Conservation (phyloP, 208 protist species). For the Crithidia sp. region DNA sequence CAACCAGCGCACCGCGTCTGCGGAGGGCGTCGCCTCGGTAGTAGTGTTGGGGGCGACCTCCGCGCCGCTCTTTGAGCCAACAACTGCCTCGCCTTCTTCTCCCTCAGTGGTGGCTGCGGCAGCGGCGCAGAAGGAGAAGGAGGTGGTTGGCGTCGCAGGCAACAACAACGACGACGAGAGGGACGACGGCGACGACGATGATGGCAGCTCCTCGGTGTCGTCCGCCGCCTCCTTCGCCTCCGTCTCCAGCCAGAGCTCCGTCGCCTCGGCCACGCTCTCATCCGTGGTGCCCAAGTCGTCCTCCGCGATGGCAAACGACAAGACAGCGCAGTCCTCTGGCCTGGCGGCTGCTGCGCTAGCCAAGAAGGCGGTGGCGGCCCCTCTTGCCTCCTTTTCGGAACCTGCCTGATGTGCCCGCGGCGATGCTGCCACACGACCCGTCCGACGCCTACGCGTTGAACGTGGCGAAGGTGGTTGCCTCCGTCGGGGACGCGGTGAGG, state of each 20-base stretch:
- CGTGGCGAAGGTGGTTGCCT: conserved; percentile 22
- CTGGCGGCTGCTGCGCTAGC: background rate
- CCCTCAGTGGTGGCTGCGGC: background rate
- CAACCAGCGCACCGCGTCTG: background rate
- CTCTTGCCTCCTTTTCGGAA: conserved; percentile 5
- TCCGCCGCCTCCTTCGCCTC: conserved; percentile 5
- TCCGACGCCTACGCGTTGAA: conserved; percentile 19
- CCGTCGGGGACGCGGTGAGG: conserved; percentile 41
- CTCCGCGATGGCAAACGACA: background rate
- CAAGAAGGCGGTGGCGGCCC: conserved; percentile 3
- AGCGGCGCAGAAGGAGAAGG: background rate
- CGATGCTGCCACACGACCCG: conserved; percentile 14
- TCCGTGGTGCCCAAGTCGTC: conserved; percentile 3
- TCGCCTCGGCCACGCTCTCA: conserved; percentile 13
- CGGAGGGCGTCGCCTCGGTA: background rate
- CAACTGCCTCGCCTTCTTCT: background rate
- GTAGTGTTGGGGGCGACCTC: too few relatives aligned
- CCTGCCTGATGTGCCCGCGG: background rate
- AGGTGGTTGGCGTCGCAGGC: background rate
- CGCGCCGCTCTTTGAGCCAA: too few relatives aligned
- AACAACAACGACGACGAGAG: conserved; percentile 2
- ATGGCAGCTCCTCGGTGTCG: conserved; percentile 21
- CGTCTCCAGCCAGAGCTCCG: conserved; percentile 9
- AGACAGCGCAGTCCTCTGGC: background rate
- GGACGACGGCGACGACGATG: background rate